Percentiles rank a stretch among this genome's conserved stretches.
Conservation (phyloP, 805 yeast species). For the Yarrowia sp. region DNA sequence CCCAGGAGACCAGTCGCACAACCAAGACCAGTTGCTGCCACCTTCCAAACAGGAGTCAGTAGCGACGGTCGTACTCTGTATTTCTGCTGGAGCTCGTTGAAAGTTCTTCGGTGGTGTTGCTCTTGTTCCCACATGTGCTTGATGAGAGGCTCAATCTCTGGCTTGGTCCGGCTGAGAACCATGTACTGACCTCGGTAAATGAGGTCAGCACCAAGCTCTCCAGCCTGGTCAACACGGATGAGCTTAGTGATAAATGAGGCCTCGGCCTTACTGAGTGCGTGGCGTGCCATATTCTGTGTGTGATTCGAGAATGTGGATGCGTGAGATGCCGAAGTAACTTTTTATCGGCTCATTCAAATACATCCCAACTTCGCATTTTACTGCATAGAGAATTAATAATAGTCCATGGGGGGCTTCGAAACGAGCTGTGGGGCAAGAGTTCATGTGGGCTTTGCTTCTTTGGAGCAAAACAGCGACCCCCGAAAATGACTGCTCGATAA, state of each 20-base stretch:
- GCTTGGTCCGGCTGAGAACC: conserved; percentile 72
- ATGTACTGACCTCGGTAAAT: conserved; percentile 90
- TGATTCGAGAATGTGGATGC: too few relatives aligned
- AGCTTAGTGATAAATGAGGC: conserved; percentile 45
- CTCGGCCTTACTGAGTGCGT: conserved; percentile 44
- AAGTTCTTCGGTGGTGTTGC: conserved; percentile 84
- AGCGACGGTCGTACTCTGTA: conserved; percentile 90
- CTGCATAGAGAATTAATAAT: not conserved
- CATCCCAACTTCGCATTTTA: not conserved
- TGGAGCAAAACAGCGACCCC: too few relatives aligned
- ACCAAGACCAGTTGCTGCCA: conserved; percentile 88
- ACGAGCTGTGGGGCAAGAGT: too few relatives aligned
- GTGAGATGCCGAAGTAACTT: conserved; percentile 9
- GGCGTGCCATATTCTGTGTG: conserved; percentile 22
- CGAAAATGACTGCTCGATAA: too few relatives aligned
- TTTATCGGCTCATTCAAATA: conserved; percentile 4
- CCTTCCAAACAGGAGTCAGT: conserved; percentile 90
- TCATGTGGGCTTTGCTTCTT: too few relatives aligned
- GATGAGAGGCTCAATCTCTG: conserved; percentile 77
- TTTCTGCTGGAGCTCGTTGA: conserved; percentile 74
- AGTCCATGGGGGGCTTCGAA: too few relatives aligned
- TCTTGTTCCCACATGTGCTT: conserved; percentile 99
- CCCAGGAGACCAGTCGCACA: conserved; percentile 83
- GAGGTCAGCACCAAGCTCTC: conserved; percentile 94
- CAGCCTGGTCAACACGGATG: conserved; percentile 96